These are phyloP conservation scores for Diaporthe aspalathi DNA, from an alignment of 2,329 filamentous ascomycete species.

Conservation along the genomic window DNA sequence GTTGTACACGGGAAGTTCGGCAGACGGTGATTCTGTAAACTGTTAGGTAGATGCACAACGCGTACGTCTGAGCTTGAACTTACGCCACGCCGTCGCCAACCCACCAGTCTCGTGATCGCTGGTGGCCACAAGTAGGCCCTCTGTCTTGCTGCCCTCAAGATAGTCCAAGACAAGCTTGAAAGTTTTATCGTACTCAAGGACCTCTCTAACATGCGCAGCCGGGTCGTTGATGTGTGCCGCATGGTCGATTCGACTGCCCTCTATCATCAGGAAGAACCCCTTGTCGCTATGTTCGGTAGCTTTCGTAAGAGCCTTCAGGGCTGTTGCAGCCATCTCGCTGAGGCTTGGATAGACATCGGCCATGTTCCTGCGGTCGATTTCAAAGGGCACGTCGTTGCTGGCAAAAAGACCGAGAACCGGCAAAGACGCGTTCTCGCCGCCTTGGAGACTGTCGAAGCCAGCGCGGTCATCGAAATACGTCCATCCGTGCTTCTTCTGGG, in stretches of 20 bases:
- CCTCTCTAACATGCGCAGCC: conserved; percentile 87
- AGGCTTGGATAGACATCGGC: conserved; percentile 86
- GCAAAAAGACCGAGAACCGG: conserved; percentile 91
- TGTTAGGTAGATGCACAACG: conserved; percentile 6
- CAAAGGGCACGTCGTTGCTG: conserved; percentile 85
- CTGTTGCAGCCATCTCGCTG: conserved; percentile 89
- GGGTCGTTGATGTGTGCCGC: conserved; percentile 89
- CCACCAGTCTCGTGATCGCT: conserved; percentile 98
- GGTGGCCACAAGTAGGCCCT: conserved; percentile 86
- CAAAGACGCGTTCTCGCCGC: conserved; percentile 76
- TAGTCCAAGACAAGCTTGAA: conserved; percentile 89
- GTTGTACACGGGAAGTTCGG: conserved; percentile 66
- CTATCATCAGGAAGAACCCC: conserved; percentile 99
- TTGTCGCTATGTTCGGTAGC: conserved; percentile 87
- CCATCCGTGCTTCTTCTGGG: conserved; percentile 81
- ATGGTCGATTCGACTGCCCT: conserved; percentile 95
- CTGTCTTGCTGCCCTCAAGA: conserved; percentile 76
- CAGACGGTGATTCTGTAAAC: conserved; percentile 34
- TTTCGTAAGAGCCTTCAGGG: conserved; percentile 80
- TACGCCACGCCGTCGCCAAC: conserved; percentile 82
- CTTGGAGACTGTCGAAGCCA: conserved; percentile 79
- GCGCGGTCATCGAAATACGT: conserved; percentile 78
- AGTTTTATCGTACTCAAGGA: conserved; percentile 92
- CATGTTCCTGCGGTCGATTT: conserved; percentile 87
- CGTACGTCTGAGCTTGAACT: conserved; percentile 44